Evolutionary conservation across 257 asterid genomes (phyloP), one percentile per base, ranked within the genome.

Genomic region (Nicotiana attenuata): DNA sequence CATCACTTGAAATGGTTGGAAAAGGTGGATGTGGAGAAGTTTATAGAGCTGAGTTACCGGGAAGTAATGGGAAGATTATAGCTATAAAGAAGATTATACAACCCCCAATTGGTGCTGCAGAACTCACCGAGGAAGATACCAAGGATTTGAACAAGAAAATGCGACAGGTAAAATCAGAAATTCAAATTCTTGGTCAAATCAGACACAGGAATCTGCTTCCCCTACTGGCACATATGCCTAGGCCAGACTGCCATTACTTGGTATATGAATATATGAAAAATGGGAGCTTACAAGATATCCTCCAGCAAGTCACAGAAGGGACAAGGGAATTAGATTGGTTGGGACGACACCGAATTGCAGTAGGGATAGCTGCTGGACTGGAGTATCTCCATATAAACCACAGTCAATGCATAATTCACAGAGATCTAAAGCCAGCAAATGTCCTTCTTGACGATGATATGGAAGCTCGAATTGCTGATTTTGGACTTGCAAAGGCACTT

Each of bases 1-100:
- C 93, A 0, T 77, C 91, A 0, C 94, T 92, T 15, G 85, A 81
- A 13, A 16, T 91, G 56, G 92, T 95, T 16, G 99, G 99, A 33
- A 84, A 75, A 86, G 98, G 98, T n/a, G 99, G 98, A 0, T 93
- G 97, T 75, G 99, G 99, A 13, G 93, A 90, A 19, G 99, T 95
- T 4, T 93, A 90, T 88, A 91, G 85, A 68, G 94, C 92, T 0
- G 93, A 88, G 17, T 77, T 95, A 22, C 97, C 98, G 0, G 95
- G 92, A 35, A 90, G 91, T 47, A 78, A 86, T 33, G 96, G 97
- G 3, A 93, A 85, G 81, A 89, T 89, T 80, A 91, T 95, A 20
- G 99, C 98, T 0, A 87, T 95, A n/a, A 95, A 95, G 90, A 93
- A 95, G 88, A 83, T 93, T 24, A 68, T 81, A 20, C 97, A 91